Evolutionary conservation across 2,329 filamentous ascomycete genomes (phyloP).

Genomic region (Amylocarpus encephaloides): DNA sequence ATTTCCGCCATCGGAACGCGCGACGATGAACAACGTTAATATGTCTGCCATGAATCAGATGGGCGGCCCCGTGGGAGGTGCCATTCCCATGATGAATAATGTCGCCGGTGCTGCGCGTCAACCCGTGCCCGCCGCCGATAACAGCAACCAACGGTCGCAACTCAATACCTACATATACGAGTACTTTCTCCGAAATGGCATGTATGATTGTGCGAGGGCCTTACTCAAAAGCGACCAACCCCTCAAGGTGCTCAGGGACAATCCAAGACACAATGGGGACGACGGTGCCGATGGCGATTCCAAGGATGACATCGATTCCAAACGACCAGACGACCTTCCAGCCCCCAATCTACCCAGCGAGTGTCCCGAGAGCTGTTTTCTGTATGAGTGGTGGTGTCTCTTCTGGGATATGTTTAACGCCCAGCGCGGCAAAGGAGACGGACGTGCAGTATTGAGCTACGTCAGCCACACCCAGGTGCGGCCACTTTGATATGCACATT

Average conservation of each 20-base stretch:
- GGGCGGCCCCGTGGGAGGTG: constrained; percentile 52
- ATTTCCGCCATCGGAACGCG: constrained; percentile 21
- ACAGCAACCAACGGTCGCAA: constrained; percentile 42
- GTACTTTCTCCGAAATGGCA: constrained; percentile 79
- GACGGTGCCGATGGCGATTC: constrained; percentile 77
- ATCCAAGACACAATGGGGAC: constrained; percentile 64
- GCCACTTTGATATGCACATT: constrained; percentile 1
- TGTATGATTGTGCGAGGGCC: constrained; percentile 76
- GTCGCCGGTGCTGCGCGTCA: constrained; percentile 39
- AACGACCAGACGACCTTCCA: constrained; percentile 75
- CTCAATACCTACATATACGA: constrained; percentile 89
- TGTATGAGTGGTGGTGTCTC: constrained; percentile 96
- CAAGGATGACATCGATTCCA: constrained; percentile 69
- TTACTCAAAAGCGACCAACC: constrained; percentile 61
- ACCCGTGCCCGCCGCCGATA: constrained; percentile 31
- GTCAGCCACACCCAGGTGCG: constrained; percentile 76
- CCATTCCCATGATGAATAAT: constrained; percentile 59
- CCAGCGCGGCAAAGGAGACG: constrained; percentile 61
- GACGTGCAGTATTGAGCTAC: constrained; percentile 66
- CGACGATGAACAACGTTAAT: constrained; percentile 33
- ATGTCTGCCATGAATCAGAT: constrained; percentile 65
- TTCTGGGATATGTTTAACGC: constrained; percentile 96
- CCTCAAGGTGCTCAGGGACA: constrained; percentile 61
- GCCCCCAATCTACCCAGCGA: constrained; percentile 61
- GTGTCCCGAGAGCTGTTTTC: constrained; percentile 67